Evolutionary conservation across 2,329 filamentous ascomycete genomes (phyloP).

Genomic region (Aspergillus sp.): DNA sequence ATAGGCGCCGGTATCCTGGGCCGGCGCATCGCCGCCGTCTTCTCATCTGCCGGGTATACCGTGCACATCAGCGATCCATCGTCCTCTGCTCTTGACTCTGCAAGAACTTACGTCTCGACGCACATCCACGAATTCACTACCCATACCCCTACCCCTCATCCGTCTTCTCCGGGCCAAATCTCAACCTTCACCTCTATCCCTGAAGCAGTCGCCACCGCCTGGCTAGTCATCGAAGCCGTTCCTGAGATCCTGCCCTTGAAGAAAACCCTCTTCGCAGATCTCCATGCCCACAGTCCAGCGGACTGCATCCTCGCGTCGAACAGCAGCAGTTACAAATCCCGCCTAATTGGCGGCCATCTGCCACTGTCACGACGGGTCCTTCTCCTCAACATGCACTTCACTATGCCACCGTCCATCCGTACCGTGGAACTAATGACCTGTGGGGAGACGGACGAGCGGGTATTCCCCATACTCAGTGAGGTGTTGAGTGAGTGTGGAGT

Average conservation of each 20-base stretch:
- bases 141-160: too few relatives aligned
- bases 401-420: slow-evolving; percentile 50
- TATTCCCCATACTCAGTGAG: slow-evolving; percentile 52
- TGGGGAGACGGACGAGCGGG: slow-evolving; percentile 45
- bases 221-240: slow-evolving; percentile 58
- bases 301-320: slow-evolving; percentile 51
- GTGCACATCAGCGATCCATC: too few relatives aligned
- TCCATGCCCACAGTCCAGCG: slow-evolving; percentile 45
- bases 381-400: slow-evolving; percentile 56
- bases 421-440: slow-evolving; percentile 58
- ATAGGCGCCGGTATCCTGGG: too few relatives aligned
- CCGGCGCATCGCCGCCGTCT: too few relatives aligned
- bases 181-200: too few relatives aligned
- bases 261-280: slow-evolving; percentile 47
- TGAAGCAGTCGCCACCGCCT: slow-evolving; percentile 49
- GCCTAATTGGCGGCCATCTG: slow-evolving; percentile 51
- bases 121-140: too few relatives aligned
- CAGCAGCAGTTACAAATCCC: slow-evolving; percentile 46
- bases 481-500: slow-evolving; percentile 43
- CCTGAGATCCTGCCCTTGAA: slow-evolving; percentile 56
- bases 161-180: too few relatives aligned
- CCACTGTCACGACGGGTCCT: slow-evolving; percentile 37
- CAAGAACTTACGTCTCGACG: too few relatives aligned
- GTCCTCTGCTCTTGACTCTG: too few relatives aligned
- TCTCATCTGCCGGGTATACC: too few relatives aligned